phyloP scores from a whole-genome alignment of 495 filamentous ascomycete genomes.

The Penicillium chermesinum region DNA sequence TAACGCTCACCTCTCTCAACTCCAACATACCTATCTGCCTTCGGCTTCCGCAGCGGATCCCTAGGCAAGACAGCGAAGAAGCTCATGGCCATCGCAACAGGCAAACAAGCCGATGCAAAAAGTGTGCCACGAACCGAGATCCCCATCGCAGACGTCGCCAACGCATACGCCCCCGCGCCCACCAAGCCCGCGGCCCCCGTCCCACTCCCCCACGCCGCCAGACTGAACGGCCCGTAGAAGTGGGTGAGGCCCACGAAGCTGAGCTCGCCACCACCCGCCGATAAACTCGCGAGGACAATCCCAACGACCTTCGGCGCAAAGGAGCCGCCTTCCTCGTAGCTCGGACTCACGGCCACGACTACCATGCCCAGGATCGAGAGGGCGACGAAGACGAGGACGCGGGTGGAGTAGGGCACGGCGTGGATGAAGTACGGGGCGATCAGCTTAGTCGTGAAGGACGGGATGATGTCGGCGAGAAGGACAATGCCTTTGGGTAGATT shows the following conservation, averaged over 20 bases:
- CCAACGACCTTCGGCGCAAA: constrained; percentile 74
- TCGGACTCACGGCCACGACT: constrained; percentile 71
- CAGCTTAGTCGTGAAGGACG: constrained; percentile 83
- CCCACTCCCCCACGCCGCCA: constrained; percentile 89
- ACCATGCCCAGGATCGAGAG: constrained; percentile 82
- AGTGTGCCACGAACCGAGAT: constrained; percentile 67
- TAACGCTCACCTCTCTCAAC: constrained; percentile 35
- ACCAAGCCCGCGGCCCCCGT: constrained; percentile 86
- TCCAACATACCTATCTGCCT: constrained; percentile 25
- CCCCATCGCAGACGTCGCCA: constrained; percentile 73
- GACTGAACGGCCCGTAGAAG: constrained; percentile 83
- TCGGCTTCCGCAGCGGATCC: constrained; percentile 44
- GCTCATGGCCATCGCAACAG: constrained; percentile 72
- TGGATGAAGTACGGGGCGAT: constrained; percentile 92
- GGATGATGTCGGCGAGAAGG: constrained; percentile 86
- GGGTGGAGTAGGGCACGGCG: constrained; percentile 67
- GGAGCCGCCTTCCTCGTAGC: constrained; percentile 50
- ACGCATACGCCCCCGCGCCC: constrained; percentile 80
- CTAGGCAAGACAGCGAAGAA: constrained; percentile 78
- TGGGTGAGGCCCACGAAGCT: constrained; percentile 89
- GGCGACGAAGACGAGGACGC: constrained; percentile 66
- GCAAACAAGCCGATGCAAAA: constrained; percentile 70
- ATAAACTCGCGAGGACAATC: constrained; percentile 77
- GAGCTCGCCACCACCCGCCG: constrained; percentile 79
- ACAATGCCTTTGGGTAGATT: constrained; percentile 82